A percentile compares a stretch with the other conserved stretches of the same genome.
phyloP scores from a whole-genome alignment of 2,329 filamentous ascomycete species.

The Alternaria gaisen region DNA sequence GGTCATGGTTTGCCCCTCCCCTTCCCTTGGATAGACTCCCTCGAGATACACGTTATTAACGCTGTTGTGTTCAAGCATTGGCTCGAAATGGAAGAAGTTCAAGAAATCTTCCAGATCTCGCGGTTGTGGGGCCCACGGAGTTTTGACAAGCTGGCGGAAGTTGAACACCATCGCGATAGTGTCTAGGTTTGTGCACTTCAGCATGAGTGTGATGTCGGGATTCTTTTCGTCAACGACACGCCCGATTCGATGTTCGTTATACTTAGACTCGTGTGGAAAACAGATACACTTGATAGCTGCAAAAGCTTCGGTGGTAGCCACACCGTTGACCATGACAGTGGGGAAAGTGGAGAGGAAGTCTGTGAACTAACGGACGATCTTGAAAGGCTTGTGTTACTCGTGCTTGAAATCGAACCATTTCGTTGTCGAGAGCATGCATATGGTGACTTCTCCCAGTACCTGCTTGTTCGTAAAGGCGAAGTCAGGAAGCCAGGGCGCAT shows the following conservation, averaged over 20 bases:
- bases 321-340: background rate
- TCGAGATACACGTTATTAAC: background rate
- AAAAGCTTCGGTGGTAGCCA: background rate
- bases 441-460: background rate
- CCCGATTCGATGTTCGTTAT: background rate
- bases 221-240: background rate
- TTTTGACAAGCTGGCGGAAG: background rate
- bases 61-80: background rate
- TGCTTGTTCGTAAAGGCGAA: background rate
- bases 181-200: background rate
- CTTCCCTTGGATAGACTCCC: background rate
- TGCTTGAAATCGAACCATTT: slow-evolving; percentile 1
- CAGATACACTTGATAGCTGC: background rate
- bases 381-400: background rate
- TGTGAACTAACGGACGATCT: background rate
- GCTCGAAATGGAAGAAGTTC: background rate
- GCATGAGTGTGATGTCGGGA: background rate
- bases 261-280: background rate
- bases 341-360: background rate
- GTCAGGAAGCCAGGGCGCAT: background rate
- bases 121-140: background rate
- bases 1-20: background rate
- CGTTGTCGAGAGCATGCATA: background rate
- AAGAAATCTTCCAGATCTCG: background rate
- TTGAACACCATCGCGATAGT: background rate